phyloP scores from a whole-genome alignment of 2,329 filamentous ascomycete species.

The Penicillium sp. region DNA sequence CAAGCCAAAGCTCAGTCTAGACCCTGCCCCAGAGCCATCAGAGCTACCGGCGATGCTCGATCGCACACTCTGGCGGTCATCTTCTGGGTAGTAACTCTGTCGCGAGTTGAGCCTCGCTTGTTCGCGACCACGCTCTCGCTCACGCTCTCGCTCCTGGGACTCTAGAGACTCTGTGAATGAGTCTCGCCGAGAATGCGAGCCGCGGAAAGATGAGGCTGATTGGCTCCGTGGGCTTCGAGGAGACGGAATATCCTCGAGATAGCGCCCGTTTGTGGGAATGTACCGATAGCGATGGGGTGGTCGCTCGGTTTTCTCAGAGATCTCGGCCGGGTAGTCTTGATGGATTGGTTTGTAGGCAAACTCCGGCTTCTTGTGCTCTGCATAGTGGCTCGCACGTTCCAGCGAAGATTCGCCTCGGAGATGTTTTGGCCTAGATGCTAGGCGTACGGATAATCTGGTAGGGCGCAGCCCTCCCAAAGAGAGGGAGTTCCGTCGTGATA shows the following conservation, averaged over 20 bases:
- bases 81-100: constrained; percentile 11
- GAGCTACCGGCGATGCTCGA: constrained; percentile 16
- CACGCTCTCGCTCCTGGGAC: constrained; percentile 1
- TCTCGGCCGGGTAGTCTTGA: constrained; percentile 35
- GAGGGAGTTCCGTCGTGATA: constrained; percentile 22
- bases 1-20: constrained; percentile 14
- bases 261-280: constrained; percentile 33
- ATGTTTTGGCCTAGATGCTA: constrained; percentile 28
- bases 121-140: constrained; percentile 7
- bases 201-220: constrained; percentile 17
- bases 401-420: constrained; percentile 11
- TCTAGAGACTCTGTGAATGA: constrained; percentile 16
- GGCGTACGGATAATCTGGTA: constrained; percentile 32
- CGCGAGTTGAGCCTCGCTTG: not conserved
- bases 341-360: constrained; percentile 40
- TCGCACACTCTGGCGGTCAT: constrained; percentile 16
- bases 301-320: constrained; percentile 23
- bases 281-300: constrained; percentile 33
- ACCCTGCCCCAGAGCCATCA: constrained; percentile 5
- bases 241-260: constrained; percentile 25
- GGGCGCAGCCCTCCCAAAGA: constrained; percentile 27
- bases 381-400: constrained; percentile 12
- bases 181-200: constrained; percentile 9
- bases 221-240: constrained; percentile 17
- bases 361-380: constrained; percentile 18